phyloP scores from a whole-genome alignment of 768 basidiomycete genomes.

The Mycena galericulata region DNA sequence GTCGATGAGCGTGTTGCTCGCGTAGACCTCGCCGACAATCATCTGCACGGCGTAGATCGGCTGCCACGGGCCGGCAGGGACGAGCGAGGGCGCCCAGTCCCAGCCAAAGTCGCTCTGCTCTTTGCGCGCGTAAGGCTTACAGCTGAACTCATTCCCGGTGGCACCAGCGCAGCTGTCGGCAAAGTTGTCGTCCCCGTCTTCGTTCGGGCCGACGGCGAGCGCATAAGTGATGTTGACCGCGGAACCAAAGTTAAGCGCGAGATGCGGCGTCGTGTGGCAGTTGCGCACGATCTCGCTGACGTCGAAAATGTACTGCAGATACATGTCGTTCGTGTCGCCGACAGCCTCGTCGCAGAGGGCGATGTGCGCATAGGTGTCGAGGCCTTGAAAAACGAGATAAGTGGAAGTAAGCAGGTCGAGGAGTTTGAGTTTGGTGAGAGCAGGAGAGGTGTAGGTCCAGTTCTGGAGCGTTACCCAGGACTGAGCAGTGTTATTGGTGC shows the following conservation, averaged over 20 bases:
- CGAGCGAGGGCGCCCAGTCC: slow-evolving; percentile 26
- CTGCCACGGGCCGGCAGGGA: slow-evolving; percentile 25
- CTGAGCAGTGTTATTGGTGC: slow-evolving; percentile 23
- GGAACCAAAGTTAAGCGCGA: slow-evolving; percentile 23
- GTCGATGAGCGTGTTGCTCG: slow-evolving; percentile 25
- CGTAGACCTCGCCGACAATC: slow-evolving; percentile 12
- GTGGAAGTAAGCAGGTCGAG: neutral
- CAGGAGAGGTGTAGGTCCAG: slow-evolving; percentile 27
- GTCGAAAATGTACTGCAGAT: slow-evolving; percentile 24
- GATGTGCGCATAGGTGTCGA: slow-evolving; percentile 24
- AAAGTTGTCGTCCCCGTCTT: slow-evolving; percentile 19
- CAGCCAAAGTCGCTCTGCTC: slow-evolving; percentile 28
- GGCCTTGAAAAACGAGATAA: slow-evolving; percentile 24
- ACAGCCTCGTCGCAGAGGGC: slow-evolving; percentile 21
- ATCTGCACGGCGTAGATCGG: slow-evolving; percentile 25
- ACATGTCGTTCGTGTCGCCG: slow-evolving; percentile 27
- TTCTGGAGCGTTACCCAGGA: slow-evolving; percentile 25
- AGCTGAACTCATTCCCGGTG: slow-evolving; percentile 25
- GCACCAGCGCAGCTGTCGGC: slow-evolving; percentile 24
- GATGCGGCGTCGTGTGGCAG: slow-evolving; percentile 8
- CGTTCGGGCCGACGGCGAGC: slow-evolving; percentile 17
- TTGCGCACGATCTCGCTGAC: slow-evolving; percentile 12
- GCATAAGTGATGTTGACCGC: slow-evolving; percentile 23
- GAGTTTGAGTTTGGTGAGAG: slow-evolving; percentile 9
- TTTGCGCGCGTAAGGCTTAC: slow-evolving; percentile 28